Percentiles rank a stretch among this genome's conserved stretches.
Evolutionary conservation across 2,329 filamentous ascomycete species (phyloP).

Genomic region (Exophiala spinifera): DNA sequence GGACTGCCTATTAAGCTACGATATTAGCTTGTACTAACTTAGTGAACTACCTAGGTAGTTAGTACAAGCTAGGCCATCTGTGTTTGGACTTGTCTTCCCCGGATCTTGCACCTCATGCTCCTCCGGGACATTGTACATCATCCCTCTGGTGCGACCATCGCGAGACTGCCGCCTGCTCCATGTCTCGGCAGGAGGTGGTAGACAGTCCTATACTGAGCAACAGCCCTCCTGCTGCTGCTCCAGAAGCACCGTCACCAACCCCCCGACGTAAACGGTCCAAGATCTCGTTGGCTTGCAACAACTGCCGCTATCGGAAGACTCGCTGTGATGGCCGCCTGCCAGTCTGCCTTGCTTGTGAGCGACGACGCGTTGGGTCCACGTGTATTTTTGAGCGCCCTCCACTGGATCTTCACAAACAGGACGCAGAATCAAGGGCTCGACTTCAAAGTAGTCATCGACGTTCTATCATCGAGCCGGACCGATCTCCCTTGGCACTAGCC

Average conservation of each 20-base stretch:
- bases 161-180: too few species aligned
- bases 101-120: too few species aligned
- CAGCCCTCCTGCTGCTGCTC: too few species aligned
- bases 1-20: too few species aligned
- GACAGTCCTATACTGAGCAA: too few species aligned
- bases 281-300: slow-evolving; percentile 7
- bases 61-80: too few species aligned
- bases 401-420: neutral
- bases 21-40: too few species aligned
- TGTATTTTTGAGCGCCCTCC: slow-evolving; percentile 4
- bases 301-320: slow-evolving; percentile 10
- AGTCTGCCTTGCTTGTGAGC: slow-evolving; percentile 2
- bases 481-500: neutral
- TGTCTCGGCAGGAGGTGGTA: too few species aligned
- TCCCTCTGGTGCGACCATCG: too few species aligned
- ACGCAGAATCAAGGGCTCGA: neutral
- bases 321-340: slow-evolving; percentile 11
- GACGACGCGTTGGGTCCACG: neutral
- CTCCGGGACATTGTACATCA: too few species aligned
- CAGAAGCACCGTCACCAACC: neutral
- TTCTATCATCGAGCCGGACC: neutral
- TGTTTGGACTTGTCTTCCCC: too few species aligned
- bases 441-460: neutral
- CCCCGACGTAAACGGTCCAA: slow-evolving; percentile 1
- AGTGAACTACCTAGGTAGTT: too few species aligned